Evolutionary conservation across 345 rosid species (phyloP), one percentile per base, ranked within the genome.

Genomic region (Citrus trifoliata): DNA sequence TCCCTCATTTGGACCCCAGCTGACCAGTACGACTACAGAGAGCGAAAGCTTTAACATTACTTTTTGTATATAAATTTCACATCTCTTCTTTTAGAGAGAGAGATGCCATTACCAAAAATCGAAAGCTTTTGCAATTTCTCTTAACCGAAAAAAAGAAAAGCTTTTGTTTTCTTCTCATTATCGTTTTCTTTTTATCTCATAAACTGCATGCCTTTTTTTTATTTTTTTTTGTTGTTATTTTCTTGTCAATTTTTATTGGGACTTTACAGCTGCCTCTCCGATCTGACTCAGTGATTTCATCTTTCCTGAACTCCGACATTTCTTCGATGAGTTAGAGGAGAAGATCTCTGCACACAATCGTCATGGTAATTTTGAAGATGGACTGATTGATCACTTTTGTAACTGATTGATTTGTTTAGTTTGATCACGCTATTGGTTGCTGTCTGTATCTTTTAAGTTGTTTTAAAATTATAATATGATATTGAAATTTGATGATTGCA

Each of bases 1-100:
- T 65, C 8, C 33, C 72, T 51, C 64, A 4, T 46, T 72, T 82
- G 85, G 87, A 85, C 87, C 87, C 85, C 85, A 85, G 85, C 83
- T 74, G 87, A 82, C 85, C 80, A 70, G 78, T 71, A 30, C 27
- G 65, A 69, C 22, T 21, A 66, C 63, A 35, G 62, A 67, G 71
- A 56, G 63, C 56, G 68, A 66, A 27, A 67, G 78, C 71, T 75
- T 75, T 19, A 6, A 46, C 59, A 1, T 78, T 71, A 51, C 76
- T 78, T 78, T 78, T 70, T 25, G 19, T 71, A 24, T 48, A 71
- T 62, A 70, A 48, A 71, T 48, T 33, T 42, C 63, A 33, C 70
- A 70, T 42, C 74, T 77, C 75, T 38, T 77, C 70, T 67, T 35
- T 24, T 76, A 18, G 58, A 67, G 59, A 76, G 66, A 67, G 79